phyloP scores from a whole-genome alignment of 1,284 basidiomycete genomes.

The Ustilago cynodontis region DNA sequence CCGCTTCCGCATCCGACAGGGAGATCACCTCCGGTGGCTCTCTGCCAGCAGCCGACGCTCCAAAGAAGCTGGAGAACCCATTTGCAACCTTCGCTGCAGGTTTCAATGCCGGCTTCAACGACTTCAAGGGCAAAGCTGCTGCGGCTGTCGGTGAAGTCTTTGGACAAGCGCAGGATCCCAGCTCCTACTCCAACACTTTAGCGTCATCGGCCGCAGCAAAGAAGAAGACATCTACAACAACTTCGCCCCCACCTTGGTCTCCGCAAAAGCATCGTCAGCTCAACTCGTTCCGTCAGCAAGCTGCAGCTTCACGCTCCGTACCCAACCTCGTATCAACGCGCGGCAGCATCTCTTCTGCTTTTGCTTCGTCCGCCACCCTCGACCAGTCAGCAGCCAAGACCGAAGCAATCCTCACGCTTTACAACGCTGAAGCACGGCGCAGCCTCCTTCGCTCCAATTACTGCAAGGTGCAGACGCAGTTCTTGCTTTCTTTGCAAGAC shows the following conservation, averaged over 20 bases:
- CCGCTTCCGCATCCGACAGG: slow-evolving; percentile 5
- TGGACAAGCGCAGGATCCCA: slow-evolving; percentile 29
- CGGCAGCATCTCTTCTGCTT: slow-evolving; percentile 72
- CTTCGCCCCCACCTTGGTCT: slow-evolving; percentile 37
- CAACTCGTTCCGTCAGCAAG: slow-evolving; percentile 30
- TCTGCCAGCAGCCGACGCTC: slow-evolving; percentile 22
- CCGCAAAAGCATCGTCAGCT: slow-evolving; percentile 44
- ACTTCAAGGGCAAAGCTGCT: slow-evolving; percentile 58
- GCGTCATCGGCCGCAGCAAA: slow-evolving; percentile 6
- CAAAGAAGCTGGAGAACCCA: slow-evolving; percentile 48
- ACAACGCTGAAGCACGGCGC: slow-evolving; percentile 54
- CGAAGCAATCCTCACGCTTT: slow-evolving; percentile 58
- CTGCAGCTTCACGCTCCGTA: slow-evolving; percentile 49
- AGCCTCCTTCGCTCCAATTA: slow-evolving; percentile 73
- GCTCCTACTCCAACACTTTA: neutral
- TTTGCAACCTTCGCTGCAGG: slow-evolving; percentile 56
- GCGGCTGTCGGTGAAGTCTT: slow-evolving; percentile 59
- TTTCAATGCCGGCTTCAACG: slow-evolving; percentile 57
- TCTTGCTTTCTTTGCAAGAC: slow-evolving; percentile 87
- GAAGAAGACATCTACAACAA: slow-evolving; percentile 15
- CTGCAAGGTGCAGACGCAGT: slow-evolving; percentile 90
- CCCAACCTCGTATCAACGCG: slow-evolving; percentile 72
- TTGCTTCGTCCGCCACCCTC: slow-evolving; percentile 72
- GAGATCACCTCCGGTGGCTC: slow-evolving; percentile 48
- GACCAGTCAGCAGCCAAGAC: slow-evolving; percentile 65